Evolutionary conservation across 2,329 filamentous ascomycete genomes (phyloP).

Genomic region (Penicillium sp.): DNA sequence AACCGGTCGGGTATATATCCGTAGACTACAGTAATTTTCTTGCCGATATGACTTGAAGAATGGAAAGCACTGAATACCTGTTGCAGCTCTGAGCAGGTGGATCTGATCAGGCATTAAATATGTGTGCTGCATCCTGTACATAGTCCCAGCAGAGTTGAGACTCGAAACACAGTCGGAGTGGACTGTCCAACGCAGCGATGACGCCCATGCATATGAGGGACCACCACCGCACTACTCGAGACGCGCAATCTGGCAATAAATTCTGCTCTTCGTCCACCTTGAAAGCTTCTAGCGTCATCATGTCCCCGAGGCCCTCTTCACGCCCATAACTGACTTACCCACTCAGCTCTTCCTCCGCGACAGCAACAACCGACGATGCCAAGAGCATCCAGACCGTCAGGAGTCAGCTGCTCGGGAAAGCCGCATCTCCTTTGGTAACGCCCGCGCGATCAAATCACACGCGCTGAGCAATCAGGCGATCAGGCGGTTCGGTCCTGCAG

Average conservation of each 20-base stretch:
- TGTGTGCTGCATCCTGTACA: not conserved
- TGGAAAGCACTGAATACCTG: not conserved
- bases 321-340: not conserved
- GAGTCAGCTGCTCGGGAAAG: not conserved
- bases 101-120: not conserved
- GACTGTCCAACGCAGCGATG: conserved; percentile 14
- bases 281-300: not conserved
- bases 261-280: not conserved
- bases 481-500: conserved; percentile 3
- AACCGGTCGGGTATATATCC: not conserved
- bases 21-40: not conserved
- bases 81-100: not conserved
- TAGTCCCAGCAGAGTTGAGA: not conserved
- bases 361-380: conserved; percentile 11
- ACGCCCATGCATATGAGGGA: conserved; percentile 15
- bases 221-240: conserved; percentile 13
- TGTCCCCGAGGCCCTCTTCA: not conserved
- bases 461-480: conserved; percentile 1
- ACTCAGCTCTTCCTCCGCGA: not conserved
- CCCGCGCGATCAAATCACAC: conserved; percentile 16
- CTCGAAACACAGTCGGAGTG: not conserved
- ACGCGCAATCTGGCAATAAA: conserved; percentile 9
- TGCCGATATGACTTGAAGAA: not conserved
- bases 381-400: conserved; percentile 11
- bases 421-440: not conserved